Percentiles rank a stretch among this genome's conserved stretches.
Evolutionary conservation across 2,329 filamentous ascomycete genomes (phyloP).

Genomic region (Talaromyces marneffei): DNA sequence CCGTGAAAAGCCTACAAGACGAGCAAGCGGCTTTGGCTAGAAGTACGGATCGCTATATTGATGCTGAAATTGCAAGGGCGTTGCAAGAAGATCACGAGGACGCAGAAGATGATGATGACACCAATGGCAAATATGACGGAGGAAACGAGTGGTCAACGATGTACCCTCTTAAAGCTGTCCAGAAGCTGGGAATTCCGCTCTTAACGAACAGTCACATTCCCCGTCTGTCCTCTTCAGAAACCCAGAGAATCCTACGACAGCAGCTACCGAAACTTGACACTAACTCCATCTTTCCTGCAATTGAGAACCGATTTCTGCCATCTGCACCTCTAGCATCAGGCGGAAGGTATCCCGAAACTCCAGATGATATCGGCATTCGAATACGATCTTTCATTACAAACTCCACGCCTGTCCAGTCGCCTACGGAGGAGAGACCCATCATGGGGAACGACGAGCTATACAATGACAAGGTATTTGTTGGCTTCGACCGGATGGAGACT

Average conservation of each 20-base stretch:
- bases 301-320: not conserved
- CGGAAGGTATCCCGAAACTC: conserved; percentile 12
- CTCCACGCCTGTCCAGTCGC: not conserved
- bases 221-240: conserved; percentile 19
- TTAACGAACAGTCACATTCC: conserved; percentile 13
- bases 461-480: conserved; percentile 10
- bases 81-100: conserved; percentile 7
- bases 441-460: not conserved
- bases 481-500: conserved; percentile 3
- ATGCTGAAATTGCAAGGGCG: conserved; percentile 12
- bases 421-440: not conserved
- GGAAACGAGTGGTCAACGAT: conserved; percentile 11
- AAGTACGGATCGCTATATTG: conserved; percentile 15
- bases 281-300: not conserved
- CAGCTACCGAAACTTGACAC: conserved; percentile 24
- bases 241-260: conserved; percentile 21
- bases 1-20: conserved; percentile 7
- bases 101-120: not conserved
- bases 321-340: not conserved
- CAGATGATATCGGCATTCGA: conserved; percentile 9
- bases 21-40: conserved; percentile 12
- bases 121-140: not conserved
- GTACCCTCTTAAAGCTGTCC: conserved; percentile 12
- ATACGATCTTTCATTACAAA: conserved; percentile 10
- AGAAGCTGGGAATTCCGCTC: conserved; percentile 14